These are phyloP conservation scores for Raffaelea albimanens DNA, from an alignment of 2,329 filamentous ascomycete species.

Conservation along the genomic window DNA sequence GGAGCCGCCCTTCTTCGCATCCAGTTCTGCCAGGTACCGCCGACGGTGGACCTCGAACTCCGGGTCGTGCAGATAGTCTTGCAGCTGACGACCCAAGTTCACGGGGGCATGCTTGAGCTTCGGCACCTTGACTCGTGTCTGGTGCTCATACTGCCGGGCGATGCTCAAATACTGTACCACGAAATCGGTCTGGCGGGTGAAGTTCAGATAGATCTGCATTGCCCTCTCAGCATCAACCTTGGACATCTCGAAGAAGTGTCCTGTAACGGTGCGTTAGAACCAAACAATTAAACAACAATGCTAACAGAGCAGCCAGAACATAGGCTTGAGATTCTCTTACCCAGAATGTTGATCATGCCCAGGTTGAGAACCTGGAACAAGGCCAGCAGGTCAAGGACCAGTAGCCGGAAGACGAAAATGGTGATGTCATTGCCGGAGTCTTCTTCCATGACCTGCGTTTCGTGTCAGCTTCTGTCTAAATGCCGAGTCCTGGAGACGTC, in stretches of 20 bases:
- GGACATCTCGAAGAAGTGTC: slow-evolving; percentile 98
- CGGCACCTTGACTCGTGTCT: slow-evolving; percentile 86
- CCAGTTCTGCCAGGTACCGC: slow-evolving; percentile 84
- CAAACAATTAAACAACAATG: too few relatives aligned
- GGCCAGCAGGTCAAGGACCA: slow-evolving; percentile 81
- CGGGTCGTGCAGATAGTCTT: slow-evolving; percentile 88
- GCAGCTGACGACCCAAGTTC: slow-evolving; percentile 76
- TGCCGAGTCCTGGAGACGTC: neutral
- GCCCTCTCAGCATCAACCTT: slow-evolving; percentile 86
- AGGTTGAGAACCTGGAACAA: slow-evolving; percentile 95
- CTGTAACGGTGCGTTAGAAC: slow-evolving; percentile 34
- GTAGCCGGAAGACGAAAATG: slow-evolving; percentile 80
- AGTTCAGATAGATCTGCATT: slow-evolving; percentile 83
- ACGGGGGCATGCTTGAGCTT: slow-evolving; percentile 96
- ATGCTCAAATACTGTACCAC: slow-evolving; percentile 85
- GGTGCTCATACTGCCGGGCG: slow-evolving; percentile 82
- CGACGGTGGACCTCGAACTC: slow-evolving; percentile 91
- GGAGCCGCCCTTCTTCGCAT: slow-evolving; percentile 49
- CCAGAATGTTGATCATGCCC: slow-evolving; percentile 91
- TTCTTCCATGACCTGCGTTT: slow-evolving; percentile 58
- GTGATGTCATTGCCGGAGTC: slow-evolving; percentile 97
- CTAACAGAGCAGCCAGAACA: slow-evolving; percentile 18
- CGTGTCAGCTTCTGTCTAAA: neutral
- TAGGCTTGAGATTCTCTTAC: slow-evolving; percentile 43
- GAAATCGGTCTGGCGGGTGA: slow-evolving; percentile 83